A percentile compares a stretch with the other conserved stretches of the same genome.
Conservation (phyloP, 768 basidiomycete species). For the Leccinum barrowsii region DNA sequence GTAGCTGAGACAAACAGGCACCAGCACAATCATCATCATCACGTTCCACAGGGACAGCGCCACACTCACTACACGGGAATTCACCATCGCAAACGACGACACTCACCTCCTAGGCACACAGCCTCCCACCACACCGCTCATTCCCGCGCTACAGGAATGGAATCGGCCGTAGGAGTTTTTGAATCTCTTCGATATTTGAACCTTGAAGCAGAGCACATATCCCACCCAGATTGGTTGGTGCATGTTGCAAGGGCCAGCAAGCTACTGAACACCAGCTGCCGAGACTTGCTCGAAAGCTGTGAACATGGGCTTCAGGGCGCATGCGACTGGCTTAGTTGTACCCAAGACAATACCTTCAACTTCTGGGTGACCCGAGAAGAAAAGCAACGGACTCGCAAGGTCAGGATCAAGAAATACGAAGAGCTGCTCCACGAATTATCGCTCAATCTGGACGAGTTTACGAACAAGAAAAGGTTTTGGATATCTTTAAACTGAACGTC, state of each 20-base stretch:
- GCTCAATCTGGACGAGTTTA: constrained; percentile 43
- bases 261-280: constrained; percentile 51
- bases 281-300: constrained; percentile 47
- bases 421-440: constrained; percentile 36
- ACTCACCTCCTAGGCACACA: constrained; percentile 10
- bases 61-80: constrained; percentile 1
- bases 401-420: constrained; percentile 37
- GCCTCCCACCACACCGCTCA: constrained; percentile 28
- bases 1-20: no score
- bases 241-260: constrained; percentile 41
- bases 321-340: constrained; percentile 48
- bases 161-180: constrained; percentile 63
- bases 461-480: constrained; percentile 46
- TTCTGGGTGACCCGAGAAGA: constrained; percentile 36
- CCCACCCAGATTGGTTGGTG: constrained; percentile 44
- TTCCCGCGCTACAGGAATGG: constrained; percentile 24
- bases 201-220: constrained; percentile 53
- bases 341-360: constrained; percentile 34
- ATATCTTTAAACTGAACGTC: background rate
- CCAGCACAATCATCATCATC: background rate
- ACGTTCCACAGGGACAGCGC: background rate
- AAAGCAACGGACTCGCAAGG: constrained; percentile 30
- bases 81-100: constrained; percentile 6
- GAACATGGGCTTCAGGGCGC: constrained; percentile 38
- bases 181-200: constrained; percentile 70